phyloP scores from a whole-genome alignment of 2,329 filamentous ascomycete genomes.

The Penicillium sp. region DNA sequence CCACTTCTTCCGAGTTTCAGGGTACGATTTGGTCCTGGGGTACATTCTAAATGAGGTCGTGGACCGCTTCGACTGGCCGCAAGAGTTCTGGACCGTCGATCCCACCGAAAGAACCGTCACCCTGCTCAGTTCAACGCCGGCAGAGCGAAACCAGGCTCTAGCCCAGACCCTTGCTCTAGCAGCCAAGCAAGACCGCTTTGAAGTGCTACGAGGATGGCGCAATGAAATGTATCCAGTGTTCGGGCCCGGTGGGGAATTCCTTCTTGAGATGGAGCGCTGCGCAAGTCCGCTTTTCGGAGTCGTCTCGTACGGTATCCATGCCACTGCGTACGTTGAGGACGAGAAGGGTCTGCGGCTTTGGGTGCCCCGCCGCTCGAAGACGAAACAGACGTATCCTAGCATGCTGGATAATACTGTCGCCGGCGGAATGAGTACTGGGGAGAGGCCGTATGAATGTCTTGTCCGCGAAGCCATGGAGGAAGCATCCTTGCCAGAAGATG shows the following conservation, averaged over 20 bases:
- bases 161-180: constrained; percentile 68
- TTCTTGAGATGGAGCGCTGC: constrained; percentile 78
- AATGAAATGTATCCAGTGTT: constrained; percentile 82
- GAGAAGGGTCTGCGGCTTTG: constrained; percentile 73
- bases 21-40: constrained; percentile 67
- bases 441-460: constrained; percentile 79
- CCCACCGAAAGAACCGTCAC: constrained; percentile 65
- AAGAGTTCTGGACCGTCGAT: constrained; percentile 65
- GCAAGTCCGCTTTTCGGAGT: constrained; percentile 76
- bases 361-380: constrained; percentile 76
- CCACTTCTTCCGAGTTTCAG: constrained; percentile 69
- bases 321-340: constrained; percentile 72
- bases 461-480: constrained; percentile 89
- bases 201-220: constrained; percentile 77
- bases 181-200: constrained; percentile 72
- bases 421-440: constrained; percentile 79
- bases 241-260: constrained; percentile 58
- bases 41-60: constrained; percentile 59
- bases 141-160: constrained; percentile 64
- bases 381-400: constrained; percentile 86
- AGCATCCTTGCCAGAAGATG: constrained; percentile 73
- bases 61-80: constrained; percentile 52
- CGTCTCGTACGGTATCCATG: constrained; percentile 79
- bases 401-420: constrained; percentile 96
- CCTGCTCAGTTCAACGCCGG: constrained; percentile 62